phyloP scores from a whole-genome alignment of 2,329 filamentous ascomycete genomes.

The Ophiostoma sp. region DNA sequence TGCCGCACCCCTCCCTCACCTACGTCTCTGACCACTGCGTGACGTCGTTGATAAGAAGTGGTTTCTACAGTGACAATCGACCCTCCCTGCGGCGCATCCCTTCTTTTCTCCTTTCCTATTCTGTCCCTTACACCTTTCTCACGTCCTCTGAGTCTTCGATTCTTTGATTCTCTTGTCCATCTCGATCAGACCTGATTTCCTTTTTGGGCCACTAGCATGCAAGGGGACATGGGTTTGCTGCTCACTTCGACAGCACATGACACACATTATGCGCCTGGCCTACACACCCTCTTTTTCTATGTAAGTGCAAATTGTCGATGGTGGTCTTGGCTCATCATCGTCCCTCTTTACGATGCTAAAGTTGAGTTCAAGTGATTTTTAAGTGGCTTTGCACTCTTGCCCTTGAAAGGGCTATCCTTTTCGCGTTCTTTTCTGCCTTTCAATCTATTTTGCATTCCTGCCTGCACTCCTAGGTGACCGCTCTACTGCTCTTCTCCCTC shows the following conservation, averaged over 20 bases:
- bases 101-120: background rate
- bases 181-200: background rate
- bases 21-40: background rate
- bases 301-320: background rate
- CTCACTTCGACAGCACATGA: conserved; percentile 17
- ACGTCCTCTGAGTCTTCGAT: background rate
- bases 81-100: background rate
- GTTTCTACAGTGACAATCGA: conserved; percentile 16
- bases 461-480: background rate
- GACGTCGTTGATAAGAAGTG: conserved; percentile 14
- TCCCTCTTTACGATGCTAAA: background rate
- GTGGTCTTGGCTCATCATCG: background rate
- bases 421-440: background rate
- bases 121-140: background rate
- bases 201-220: conserved; percentile 22
- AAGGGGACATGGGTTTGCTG: conserved; percentile 21
- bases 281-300: conserved; percentile 18
- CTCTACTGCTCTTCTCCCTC: background rate
- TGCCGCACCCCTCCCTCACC: background rate
- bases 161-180: background rate
- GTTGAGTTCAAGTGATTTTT: background rate
- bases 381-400: background rate
- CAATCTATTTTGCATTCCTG: conserved; percentile 17
- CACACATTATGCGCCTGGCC: conserved; percentile 13
- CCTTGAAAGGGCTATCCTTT: background rate